These are phyloP conservation scores for Globisporangium takayamanum DNA, from an alignment of 352 stramenopile species.

Conservation along the genomic window DNA sequence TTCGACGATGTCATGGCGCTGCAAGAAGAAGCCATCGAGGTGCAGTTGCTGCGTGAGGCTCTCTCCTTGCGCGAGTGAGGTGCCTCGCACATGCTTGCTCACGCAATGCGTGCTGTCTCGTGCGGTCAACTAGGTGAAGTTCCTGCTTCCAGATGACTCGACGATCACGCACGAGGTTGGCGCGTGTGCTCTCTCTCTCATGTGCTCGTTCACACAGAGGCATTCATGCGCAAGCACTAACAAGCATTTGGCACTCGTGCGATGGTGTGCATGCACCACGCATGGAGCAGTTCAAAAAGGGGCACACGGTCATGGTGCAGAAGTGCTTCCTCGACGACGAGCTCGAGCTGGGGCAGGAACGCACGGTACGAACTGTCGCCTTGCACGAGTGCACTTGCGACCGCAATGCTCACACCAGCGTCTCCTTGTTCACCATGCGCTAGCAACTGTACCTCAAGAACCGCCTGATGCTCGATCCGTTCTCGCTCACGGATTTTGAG, in stretches of 20 bases:
- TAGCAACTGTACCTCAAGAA: slow-evolving; percentile 40
- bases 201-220: neutral
- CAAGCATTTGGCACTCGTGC: no score
- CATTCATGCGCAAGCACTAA: no score
- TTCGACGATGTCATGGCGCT: slow-evolving; percentile 50
- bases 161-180: slow-evolving; percentile 31
- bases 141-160: slow-evolving; percentile 51
- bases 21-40: slow-evolving; percentile 47
- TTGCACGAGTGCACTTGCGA: no score
- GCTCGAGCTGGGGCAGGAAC: slow-evolving; percentile 28
- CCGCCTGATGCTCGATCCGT: slow-evolving; percentile 44
- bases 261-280: no score
- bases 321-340: slow-evolving; percentile 57
- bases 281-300: slow-evolving; percentile 50
- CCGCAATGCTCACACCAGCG: neutral
- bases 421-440: neutral
- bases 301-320: slow-evolving; percentile 50
- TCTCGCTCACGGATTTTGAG: slow-evolving; percentile 59
- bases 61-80: neutral
- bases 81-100: no score
- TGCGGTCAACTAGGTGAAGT: slow-evolving; percentile 30
- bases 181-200: neutral
- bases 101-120: no score
- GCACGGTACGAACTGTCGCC: slow-evolving; percentile 20
- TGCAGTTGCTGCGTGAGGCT: slow-evolving; percentile 5